Evolutionary conservation across 148 eudicot species (phyloP).

Genomic region (Rheum nobile): DNA sequence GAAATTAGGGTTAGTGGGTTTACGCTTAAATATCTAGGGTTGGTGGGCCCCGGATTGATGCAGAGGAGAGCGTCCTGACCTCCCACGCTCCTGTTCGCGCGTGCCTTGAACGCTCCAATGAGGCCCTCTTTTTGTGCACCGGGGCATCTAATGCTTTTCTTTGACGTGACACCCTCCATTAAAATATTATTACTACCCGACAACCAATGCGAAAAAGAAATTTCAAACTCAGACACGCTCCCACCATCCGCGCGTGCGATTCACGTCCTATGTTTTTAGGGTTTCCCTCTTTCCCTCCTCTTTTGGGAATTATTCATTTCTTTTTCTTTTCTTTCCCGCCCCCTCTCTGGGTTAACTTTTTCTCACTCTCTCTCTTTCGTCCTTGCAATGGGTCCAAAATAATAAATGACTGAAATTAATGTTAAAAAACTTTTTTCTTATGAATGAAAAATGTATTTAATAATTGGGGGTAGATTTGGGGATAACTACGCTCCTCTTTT

Average conservation of each 20-base stretch:
- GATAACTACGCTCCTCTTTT: not conserved
- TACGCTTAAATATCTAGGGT: not conserved
- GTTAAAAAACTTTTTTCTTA: not conserved
- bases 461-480: not conserved
- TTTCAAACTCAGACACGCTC: not conserved
- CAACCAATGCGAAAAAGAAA: not conserved
- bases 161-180: slow-evolving; percentile 5
- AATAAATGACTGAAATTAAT: not conserved
- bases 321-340: not conserved
- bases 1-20: not conserved
- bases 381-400: not conserved
- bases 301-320: not conserved
- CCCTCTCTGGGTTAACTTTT: not conserved
- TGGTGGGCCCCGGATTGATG: not conserved
- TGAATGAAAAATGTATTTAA: not conserved
- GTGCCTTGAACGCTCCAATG: not conserved
- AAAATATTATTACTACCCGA: not conserved
- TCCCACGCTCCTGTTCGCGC: not conserved
- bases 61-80: not conserved
- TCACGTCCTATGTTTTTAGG: not conserved
- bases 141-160: slow-evolving; percentile 7
- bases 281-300: not conserved
- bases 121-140: not conserved
- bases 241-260: not conserved
- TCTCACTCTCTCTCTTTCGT: not conserved